Percentiles rank a stretch among this genome's conserved stretches.
Conservation (phyloP, 768 basidiomycete genomes). For the Suillus sp. region DNA sequence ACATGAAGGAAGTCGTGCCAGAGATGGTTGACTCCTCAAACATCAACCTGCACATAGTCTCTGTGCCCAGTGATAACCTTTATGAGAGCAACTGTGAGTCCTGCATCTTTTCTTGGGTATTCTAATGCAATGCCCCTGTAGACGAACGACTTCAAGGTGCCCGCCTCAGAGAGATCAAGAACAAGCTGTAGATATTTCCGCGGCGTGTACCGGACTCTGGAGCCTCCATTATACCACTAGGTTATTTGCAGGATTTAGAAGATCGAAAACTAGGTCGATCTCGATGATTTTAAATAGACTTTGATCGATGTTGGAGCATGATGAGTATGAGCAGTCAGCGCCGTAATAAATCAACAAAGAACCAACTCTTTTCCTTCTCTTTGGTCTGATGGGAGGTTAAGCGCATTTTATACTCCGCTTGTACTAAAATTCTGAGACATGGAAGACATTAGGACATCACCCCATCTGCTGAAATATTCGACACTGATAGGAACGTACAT, state of each 20-base stretch:
- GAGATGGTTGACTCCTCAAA: constrained; percentile 75
- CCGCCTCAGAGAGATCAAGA: constrained; percentile 21
- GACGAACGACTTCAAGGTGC: constrained; percentile 35
- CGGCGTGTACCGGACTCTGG: background rate
- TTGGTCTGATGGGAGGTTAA: no score
- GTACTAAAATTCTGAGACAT: background rate
- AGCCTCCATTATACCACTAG: background rate
- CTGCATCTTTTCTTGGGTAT: background rate
- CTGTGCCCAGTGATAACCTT: constrained; percentile 32
- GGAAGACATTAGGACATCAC: background rate
- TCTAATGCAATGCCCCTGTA: constrained; percentile 14
- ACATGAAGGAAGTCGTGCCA: constrained; percentile 72
- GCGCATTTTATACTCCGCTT: background rate
- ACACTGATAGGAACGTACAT: background rate
- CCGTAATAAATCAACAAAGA: background rate
- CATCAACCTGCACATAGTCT: constrained; percentile 31
- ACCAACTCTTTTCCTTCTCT: no score
- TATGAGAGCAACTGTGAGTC: constrained; percentile 37
- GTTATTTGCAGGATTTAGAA: background rate
- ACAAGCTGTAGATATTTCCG: constrained; percentile 18
- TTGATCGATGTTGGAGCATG: background rate
- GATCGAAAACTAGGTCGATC: background rate
- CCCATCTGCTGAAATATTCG: background rate
- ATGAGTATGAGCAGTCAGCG: background rate
- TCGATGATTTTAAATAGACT: background rate